A percentile compares a stretch with the other conserved stretches of the same genome.
Conservation (phyloP, 768 basidiomycete genomes). For the Asterophora lycoperdoides region DNA sequence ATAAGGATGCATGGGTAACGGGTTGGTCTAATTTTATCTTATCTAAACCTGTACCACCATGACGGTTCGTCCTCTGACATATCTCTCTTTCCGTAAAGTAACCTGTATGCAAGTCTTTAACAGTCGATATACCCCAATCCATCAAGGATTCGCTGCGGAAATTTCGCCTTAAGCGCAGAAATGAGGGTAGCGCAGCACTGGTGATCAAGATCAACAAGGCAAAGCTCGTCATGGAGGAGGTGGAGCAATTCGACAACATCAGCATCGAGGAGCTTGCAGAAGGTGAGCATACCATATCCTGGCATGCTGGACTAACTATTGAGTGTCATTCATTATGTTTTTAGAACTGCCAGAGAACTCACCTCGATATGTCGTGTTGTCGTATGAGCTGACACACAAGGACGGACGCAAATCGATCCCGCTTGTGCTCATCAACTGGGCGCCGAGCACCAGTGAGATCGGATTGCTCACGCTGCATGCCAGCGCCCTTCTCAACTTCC, state of each 20-base stretch:
- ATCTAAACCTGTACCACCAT: constrained; percentile 14
- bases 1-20: too few relatives aligned
- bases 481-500: constrained; percentile 76
- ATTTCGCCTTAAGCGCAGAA: constrained; percentile 71
- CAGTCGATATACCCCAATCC: constrained; percentile 80
- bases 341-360: constrained; percentile 84
- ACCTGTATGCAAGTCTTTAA: constrained; percentile 45
- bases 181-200: constrained; percentile 70
- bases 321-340: constrained; percentile 2
- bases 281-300: constrained; percentile 42
- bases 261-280: constrained; percentile 83
- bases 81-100: constrained; percentile 1
- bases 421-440: constrained; percentile 86
- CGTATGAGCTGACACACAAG: constrained; percentile 71
- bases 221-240: constrained; percentile 77
- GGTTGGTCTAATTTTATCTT: constrained; percentile 22
- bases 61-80: neutral
- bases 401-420: constrained; percentile 87
- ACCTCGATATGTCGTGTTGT: constrained; percentile 82
- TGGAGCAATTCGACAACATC: constrained; percentile 73
- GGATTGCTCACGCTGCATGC: constrained; percentile 78
- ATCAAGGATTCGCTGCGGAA: constrained; percentile 80
- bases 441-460: constrained; percentile 72
- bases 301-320: neutral
- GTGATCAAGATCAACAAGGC: constrained; percentile 89